Base-by-base conservation (phyloP, 1,139 yeast species). In the Protomyces arabidopsidicola region DNA sequence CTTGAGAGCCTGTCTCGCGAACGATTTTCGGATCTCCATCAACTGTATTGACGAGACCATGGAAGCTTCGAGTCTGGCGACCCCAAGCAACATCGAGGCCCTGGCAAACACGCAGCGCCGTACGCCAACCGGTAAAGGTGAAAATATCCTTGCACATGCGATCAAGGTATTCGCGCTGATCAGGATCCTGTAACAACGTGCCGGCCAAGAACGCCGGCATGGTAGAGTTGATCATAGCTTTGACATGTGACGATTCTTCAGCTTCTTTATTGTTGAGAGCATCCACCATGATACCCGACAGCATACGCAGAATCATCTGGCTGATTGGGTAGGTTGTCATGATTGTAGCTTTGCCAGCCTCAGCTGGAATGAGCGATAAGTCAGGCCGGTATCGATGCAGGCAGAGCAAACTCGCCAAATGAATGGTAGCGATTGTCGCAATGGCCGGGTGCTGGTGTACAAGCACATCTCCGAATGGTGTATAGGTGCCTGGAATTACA, bases 31-130 rank as follows among this genome's bases (percentile, higher is more conserved):
- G 31, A 16, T 24, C 57, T 31, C 38, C 18, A 35, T 57, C 60
- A 27, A 48, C 14, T 5, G 55, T 45, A 14, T 53, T 22, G 34
- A 36, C n/a, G 14, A 42, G 48, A 34, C 60, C 42, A n/a, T 31
- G 48, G 35, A 50, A 48, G 36, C 24, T 48, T 3, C 55, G 34
- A 10, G 55, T 16, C 20, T 20, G 27, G 3, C 56, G 56, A n/a
- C 53, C 50, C 63, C 63, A 58, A 10, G 63, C 63, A 20, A 58
- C 52, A 20, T 52, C 56, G 14, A 52, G 42, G 2, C 57, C 63
- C 38, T 58, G 56, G 10, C 52, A 50, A 3, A 58, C 63, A 14
- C 63, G 63, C 22, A 39, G 12, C 20, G 58, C 54, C 34, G 63
- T 53, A 14, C 53, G 58, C 58, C 63, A 53, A 14, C 63, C 63